These are phyloP conservation scores for Parascedosporium putredinis DNA, from an alignment of 2,329 filamentous ascomycete genomes.

Conservation along the genomic window DNA sequence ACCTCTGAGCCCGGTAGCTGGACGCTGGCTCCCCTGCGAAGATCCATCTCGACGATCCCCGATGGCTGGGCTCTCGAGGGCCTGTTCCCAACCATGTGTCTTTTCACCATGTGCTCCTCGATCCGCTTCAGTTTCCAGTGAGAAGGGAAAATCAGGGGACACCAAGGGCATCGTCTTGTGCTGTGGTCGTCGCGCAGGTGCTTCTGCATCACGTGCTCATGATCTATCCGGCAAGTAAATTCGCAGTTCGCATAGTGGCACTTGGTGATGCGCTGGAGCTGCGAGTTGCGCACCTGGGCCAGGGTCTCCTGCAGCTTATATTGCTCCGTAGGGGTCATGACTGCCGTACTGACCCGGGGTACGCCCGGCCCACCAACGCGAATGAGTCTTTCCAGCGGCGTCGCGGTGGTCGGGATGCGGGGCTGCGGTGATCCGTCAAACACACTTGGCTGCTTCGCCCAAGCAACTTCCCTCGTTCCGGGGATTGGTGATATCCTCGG, in stretches of 20 bases:
- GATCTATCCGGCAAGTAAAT: slow-evolving; percentile 18
- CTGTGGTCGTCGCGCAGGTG: slow-evolving; percentile 24
- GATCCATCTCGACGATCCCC: no score
- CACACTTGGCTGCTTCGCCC: slow-evolving; percentile 17
- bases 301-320: slow-evolving; percentile 19
- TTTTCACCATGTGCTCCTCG: slow-evolving; percentile 15
- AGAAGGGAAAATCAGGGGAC: slow-evolving; percentile 16
- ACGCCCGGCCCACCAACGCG: slow-evolving; percentile 18
- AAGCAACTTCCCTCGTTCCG: slow-evolving; percentile 12
- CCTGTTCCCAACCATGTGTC: no score
- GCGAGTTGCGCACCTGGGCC: background rate
- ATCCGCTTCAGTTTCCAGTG: slow-evolving; percentile 16
- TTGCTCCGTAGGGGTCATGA: slow-evolving; percentile 28
- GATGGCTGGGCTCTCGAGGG: no score
- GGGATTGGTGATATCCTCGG: background rate
- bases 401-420: slow-evolving; percentile 23
- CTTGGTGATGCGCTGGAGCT: slow-evolving; percentile 16
- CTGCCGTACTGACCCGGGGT: slow-evolving; percentile 24
- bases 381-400: slow-evolving; percentile 26
- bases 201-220: slow-evolving; percentile 18
- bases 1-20: no score
- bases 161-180: slow-evolving; percentile 20
- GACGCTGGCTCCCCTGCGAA: no score
- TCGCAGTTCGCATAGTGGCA: slow-evolving; percentile 27
- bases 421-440: slow-evolving; percentile 21